Conservation (phyloP, 192 early-diverging fungal genomes). For the Coemansia sp. region DNA sequence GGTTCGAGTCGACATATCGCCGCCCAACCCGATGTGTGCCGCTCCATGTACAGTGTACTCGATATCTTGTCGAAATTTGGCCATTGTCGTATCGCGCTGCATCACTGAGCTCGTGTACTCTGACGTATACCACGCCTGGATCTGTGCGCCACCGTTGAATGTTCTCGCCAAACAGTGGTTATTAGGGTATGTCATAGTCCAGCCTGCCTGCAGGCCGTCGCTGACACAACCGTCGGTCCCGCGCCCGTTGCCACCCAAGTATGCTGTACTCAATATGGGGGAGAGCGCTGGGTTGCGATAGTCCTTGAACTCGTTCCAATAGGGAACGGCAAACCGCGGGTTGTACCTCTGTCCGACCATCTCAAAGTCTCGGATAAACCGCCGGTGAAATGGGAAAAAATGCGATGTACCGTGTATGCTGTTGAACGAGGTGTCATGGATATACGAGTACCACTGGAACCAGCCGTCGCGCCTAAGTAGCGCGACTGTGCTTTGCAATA, state of each 20-base stretch:
- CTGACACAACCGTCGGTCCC: conserved; percentile 37
- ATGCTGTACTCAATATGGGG: conserved; percentile 33
- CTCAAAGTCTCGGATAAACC: conserved; percentile 57
- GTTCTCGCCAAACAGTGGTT: conserved; percentile 45
- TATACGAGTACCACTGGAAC: conserved; percentile 43
- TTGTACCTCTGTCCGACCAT: conserved; percentile 33
- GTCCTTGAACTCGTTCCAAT: conserved; percentile 59
- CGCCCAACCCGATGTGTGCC: conserved; percentile 48
- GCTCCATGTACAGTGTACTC: conserved; percentile 53
- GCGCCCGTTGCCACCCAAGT: conserved; percentile 47
- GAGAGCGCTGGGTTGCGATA: conserved; percentile 44
- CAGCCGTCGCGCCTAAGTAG: conserved; percentile 36
- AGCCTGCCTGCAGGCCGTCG: conserved; percentile 29
- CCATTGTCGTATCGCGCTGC: conserved; percentile 32
- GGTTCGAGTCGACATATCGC: conserved; percentile 48
- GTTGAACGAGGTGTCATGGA: conserved; percentile 39
- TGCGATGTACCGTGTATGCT: conserved; percentile 45
- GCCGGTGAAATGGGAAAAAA: conserved; percentile 58
- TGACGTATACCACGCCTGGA: conserved; percentile 45
- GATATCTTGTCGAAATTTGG: conserved; percentile 45
- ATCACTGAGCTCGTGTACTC: conserved; percentile 48
- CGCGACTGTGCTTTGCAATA: conserved; percentile 19
- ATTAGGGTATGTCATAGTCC: conserved; percentile 36
- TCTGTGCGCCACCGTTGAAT: conserved; percentile 48
- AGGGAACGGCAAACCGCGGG: conserved; percentile 46